phyloP scores from a whole-genome alignment of 805 yeast genomes.

The Pichia manshurica region DNA sequence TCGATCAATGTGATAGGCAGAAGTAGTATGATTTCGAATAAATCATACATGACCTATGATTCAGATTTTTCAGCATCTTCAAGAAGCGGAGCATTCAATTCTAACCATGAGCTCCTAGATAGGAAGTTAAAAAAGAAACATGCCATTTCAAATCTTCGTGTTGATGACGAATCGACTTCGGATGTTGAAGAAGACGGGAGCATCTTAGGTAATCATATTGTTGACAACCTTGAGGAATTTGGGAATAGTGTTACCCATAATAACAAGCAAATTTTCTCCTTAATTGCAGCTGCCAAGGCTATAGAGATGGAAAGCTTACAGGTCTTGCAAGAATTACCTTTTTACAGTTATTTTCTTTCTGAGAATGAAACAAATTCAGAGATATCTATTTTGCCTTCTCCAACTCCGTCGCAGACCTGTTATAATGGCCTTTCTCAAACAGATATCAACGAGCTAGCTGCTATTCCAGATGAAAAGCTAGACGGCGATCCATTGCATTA shows the following conservation, averaged over 20 bases:
- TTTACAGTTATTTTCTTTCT: slow-evolving; percentile 12
- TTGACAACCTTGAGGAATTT: too few species aligned
- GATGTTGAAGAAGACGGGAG: neutral
- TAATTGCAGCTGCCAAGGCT: neutral
- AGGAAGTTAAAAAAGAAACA: slow-evolving; percentile 42
- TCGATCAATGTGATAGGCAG: slow-evolving; percentile 31
- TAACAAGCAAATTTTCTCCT: neutral
- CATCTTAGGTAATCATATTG: too few species aligned
- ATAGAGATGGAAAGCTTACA: neutral
- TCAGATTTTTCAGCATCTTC: slow-evolving; percentile 40
- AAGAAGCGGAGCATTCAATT: neutral
- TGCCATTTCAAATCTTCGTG: slow-evolving; percentile 45
- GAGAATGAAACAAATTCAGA: slow-evolving; percentile 15
- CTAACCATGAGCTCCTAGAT: slow-evolving; percentile 16
- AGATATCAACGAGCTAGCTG: slow-evolving; percentile 71
- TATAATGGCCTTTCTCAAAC: slow-evolving; percentile 47
- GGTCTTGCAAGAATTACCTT: slow-evolving; percentile 10
- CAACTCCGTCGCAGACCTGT: slow-evolving; percentile 31
- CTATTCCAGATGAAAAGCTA: slow-evolving; percentile 73
- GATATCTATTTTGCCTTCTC: slow-evolving; percentile 30
- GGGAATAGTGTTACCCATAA: neutral
- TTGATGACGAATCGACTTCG: slow-evolving; percentile 3
- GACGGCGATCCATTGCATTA: slow-evolving; percentile 66
- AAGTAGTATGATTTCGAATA: slow-evolving; percentile 34
- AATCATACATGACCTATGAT: slow-evolving; percentile 55